These are phyloP conservation scores for Clitopilus passeckerianus DNA, from an alignment of 768 basidiomycete genomes.

Conservation along the genomic window DNA sequence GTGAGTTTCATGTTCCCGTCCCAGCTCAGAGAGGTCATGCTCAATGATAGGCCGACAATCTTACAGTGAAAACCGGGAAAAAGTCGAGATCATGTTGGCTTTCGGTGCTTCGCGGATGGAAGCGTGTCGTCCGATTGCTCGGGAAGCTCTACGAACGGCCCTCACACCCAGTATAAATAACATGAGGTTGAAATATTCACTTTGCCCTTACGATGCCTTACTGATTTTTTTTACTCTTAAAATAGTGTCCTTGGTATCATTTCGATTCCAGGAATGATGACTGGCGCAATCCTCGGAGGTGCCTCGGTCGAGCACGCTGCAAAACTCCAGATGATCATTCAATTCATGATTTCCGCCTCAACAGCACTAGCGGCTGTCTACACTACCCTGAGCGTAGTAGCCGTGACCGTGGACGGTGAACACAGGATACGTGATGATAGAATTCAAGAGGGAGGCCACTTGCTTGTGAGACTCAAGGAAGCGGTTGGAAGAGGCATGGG, in stretches of 20 bases:
- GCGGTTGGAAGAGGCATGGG: background rate
- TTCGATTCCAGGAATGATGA: constrained; percentile 87
- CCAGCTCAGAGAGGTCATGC: background rate
- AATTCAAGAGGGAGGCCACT: constrained; percentile 30
- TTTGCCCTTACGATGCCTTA: too few relatives aligned
- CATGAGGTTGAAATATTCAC: constrained; percentile 62
- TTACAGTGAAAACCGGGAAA: constrained; percentile 74
- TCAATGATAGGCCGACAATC: too few relatives aligned
- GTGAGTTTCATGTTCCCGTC: constrained; percentile 34
- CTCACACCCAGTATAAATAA: constrained; percentile 79
- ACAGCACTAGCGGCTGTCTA: constrained; percentile 68
- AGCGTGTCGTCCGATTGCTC: constrained; percentile 74
- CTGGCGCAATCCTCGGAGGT: constrained; percentile 84
- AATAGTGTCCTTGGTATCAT: constrained; percentile 67
- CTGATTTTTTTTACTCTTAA: too few relatives aligned
- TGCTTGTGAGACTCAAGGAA: background rate
- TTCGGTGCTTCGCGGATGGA: constrained; percentile 83
- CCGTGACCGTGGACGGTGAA: constrained; percentile 61
- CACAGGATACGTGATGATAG: constrained; percentile 61
- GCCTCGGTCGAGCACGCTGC: constrained; percentile 83
- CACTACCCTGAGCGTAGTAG: constrained; percentile 55
- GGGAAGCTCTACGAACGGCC: constrained; percentile 72
- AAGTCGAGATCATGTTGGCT: constrained; percentile 80
- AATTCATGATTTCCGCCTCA: constrained; percentile 87
- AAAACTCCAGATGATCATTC: constrained; percentile 86